Percentiles rank a stretch among this genome's conserved stretches.
Conservation (phyloP, 1,284 basidiomycete genomes). For the Porodaedalea pini region DNA sequence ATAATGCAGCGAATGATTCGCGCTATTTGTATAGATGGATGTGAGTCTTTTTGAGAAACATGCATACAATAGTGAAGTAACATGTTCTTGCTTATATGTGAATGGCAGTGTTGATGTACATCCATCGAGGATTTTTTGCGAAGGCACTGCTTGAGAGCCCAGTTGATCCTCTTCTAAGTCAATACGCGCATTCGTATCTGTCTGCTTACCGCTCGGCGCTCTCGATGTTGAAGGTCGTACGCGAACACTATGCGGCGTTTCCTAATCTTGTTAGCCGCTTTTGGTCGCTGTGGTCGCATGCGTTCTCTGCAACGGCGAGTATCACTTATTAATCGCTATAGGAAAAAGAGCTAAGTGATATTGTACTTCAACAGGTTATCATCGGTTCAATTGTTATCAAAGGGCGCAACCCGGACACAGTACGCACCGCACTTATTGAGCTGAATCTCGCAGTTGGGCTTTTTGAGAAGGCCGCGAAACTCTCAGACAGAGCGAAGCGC, state of each 20-base stretch:
- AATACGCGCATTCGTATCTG: slow-evolving; percentile 26
- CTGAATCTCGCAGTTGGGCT: slow-evolving; percentile 26
- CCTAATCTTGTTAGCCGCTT: slow-evolving; percentile 24
- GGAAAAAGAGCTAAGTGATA: not conserved
- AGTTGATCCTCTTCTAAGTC: slow-evolving; percentile 24
- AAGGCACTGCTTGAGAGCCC: slow-evolving; percentile 26
- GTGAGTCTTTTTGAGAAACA: slow-evolving; percentile 6
- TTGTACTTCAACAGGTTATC: slow-evolving; percentile 22
- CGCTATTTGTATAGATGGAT: slow-evolving; percentile 15
- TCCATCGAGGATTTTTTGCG: slow-evolving; percentile 27
- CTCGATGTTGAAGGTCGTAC: slow-evolving; percentile 21
- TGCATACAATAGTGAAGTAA: not conserved
- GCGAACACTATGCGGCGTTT: slow-evolving; percentile 21
- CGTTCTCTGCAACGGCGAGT: slow-evolving; percentile 27
- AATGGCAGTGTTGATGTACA: slow-evolving; percentile 22
- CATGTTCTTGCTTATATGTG: not conserved
- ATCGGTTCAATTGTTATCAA: slow-evolving; percentile 25
- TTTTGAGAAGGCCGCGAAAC: slow-evolving; percentile 23
- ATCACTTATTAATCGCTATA: not conserved
- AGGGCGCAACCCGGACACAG: slow-evolving; percentile 20
- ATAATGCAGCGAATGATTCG: slow-evolving; percentile 20
- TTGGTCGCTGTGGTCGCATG: slow-evolving; percentile 26
- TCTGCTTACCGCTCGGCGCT: slow-evolving; percentile 25
- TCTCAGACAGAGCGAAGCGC: slow-evolving; percentile 25
- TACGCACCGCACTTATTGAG: slow-evolving; percentile 23